These are phyloP conservation scores for Solanum hybrid DNA, from an alignment of 305 asterid genomes.

Conservation along the genomic window DNA sequence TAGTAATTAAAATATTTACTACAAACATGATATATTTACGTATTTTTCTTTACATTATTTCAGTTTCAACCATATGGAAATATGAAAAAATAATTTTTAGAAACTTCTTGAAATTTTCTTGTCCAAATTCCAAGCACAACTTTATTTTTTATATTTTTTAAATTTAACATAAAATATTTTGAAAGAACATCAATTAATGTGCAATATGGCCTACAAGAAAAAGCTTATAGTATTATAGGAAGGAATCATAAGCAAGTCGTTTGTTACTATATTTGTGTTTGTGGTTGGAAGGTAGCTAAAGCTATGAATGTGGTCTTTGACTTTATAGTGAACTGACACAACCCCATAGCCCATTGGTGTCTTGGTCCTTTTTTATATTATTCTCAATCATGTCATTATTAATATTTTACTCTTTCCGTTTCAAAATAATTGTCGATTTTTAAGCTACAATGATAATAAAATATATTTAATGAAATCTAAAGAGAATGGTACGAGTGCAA, in stretches of 20 bases:
- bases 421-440: background rate
- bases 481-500: background rate
- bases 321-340: background rate
- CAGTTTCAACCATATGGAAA: background rate
- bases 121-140: background rate
- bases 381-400: background rate
- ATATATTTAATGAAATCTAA: background rate
- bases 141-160: background rate
- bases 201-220: background rate
- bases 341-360: background rate
- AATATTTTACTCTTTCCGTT: background rate
- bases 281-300: background rate
- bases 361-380: background rate
- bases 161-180: background rate
- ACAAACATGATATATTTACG: background rate
- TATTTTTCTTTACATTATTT: background rate
- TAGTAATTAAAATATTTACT: too few species aligned
- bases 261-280: background rate
- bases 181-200: background rate
- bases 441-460: background rate
- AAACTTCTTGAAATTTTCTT: background rate
- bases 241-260: background rate
- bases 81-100: background rate
- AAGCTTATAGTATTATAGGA: background rate
- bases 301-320: background rate